These are phyloP conservation scores for Tuber brumale DNA, from an alignment of 495 filamentous ascomycete species.

Conservation along the genomic window DNA sequence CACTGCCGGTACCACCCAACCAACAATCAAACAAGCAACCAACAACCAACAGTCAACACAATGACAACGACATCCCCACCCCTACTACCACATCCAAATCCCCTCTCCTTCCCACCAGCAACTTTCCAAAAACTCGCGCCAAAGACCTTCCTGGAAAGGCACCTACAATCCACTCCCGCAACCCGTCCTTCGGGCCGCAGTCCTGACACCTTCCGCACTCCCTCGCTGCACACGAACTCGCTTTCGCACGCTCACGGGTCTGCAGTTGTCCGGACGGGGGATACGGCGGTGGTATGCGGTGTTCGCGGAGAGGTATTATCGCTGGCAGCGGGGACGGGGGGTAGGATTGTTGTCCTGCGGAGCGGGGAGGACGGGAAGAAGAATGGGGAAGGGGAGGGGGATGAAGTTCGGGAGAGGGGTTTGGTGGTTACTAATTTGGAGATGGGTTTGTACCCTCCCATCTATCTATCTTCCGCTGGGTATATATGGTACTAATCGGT, in stretches of 20 bases:
- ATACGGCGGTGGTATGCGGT: slow-evolving; percentile 88
- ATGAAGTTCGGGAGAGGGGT: slow-evolving; percentile 48
- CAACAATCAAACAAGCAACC: neutral
- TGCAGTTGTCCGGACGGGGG: slow-evolving; percentile 76
- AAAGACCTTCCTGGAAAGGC: slow-evolving; percentile 78
- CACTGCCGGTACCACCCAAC: neutral
- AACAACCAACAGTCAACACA: neutral
- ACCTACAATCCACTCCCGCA: slow-evolving; percentile 56
- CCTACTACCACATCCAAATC: slow-evolving; percentile 13
- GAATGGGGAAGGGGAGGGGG: slow-evolving; percentile 14
- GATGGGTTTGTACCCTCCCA: slow-evolving; percentile 46
- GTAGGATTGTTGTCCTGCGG: slow-evolving; percentile 41
- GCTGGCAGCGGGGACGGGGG: slow-evolving; percentile 30
- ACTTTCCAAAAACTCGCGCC: slow-evolving; percentile 89
- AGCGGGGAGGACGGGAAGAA: slow-evolving; percentile 30
- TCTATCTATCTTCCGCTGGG: neutral
- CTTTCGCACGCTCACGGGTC: slow-evolving; percentile 83
- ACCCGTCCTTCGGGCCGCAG: slow-evolving; percentile 71
- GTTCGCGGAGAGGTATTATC: slow-evolving; percentile 79
- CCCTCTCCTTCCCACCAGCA: slow-evolving; percentile 64
- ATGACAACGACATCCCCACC: slow-evolving; percentile 16
- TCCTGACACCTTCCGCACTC: slow-evolving; percentile 60
- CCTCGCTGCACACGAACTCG: slow-evolving; percentile 67
- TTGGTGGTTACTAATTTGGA: slow-evolving; percentile 91
- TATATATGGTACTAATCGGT: neutral